Percentiles rank a stretch among this genome's conserved stretches.
phyloP scores from a whole-genome alignment of 163 green algal species.

The Trebouxiophyceae sp. region DNA sequence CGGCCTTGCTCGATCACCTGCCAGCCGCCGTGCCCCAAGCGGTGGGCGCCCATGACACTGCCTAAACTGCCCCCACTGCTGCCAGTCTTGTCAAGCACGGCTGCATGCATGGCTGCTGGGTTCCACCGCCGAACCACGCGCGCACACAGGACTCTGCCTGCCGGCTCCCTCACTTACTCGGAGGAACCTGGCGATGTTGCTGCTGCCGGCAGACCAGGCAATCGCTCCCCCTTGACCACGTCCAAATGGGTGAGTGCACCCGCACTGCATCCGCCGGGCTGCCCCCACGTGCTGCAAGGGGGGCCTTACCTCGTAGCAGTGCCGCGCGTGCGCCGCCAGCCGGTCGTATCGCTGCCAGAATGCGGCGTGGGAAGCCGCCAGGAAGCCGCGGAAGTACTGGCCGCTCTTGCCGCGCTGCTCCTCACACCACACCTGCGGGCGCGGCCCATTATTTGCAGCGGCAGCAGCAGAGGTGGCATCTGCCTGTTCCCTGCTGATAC shows the following conservation, averaged over 20 bases:
- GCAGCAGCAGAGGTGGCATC: background rate
- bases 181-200: background rate
- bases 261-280: background rate
- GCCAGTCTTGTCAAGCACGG: no score
- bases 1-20: constrained; percentile 61
- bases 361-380: constrained; percentile 44
- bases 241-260: background rate
- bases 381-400: constrained; percentile 50
- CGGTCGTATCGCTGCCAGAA: constrained; percentile 34
- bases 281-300: background rate
- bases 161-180: background rate
- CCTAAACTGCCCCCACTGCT: no score
- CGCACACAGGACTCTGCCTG: background rate
- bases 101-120: constrained; percentile 1
- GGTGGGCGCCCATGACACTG: no score
- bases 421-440: constrained; percentile 55
- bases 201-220: background rate
- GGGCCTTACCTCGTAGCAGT: constrained; percentile 65
- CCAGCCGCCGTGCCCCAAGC: no score
- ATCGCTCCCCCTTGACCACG: background rate
- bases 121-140: background rate
- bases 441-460: background rate
- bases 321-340: constrained; percentile 24
- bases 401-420: constrained; percentile 31
- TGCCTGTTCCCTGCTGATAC: no score